Evolutionary conservation across 192 early-diverging fungal genomes (phyloP), one percentile per base, ranked within the genome.

Genomic region (Coemansia guatemalensis): DNA sequence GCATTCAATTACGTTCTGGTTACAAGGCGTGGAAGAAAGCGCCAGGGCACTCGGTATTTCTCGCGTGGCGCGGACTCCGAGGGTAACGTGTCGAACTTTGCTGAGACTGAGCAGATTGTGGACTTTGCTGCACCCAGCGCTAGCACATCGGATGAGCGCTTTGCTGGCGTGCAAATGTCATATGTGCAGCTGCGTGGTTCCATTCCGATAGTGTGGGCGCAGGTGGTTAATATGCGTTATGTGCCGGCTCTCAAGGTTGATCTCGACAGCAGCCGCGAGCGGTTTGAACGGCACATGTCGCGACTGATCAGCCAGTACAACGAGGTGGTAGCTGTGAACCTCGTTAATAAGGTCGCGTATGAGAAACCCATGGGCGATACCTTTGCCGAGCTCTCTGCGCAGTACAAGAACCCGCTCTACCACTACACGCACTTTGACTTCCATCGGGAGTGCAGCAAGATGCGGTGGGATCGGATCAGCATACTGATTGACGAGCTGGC

Each of bases 371-470:
- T 99, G 78, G 91, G 88, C 35, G 85, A 88, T 26, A 90, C 90
- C 6, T 99, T 93, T 84, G 80, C 83, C 26, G 75, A 86, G 52
- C 73, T 85, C 4, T 86, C 94, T 21, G 71, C 82, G 29, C 68
- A 81, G 56, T 62, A 85, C 58, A 84, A 87, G 47, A 87, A 84
- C 61, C 82, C 83, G 20, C 51, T 55, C 57, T 81, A 69, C 67
- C 81, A 82, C 64, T 94, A 99, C 65, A 88, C 82, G 62, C 93
- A 96, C 67, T 99, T 97, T 86, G 97, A 99, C 71, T 99, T 99
- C 73, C 97, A 99, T 71, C 81, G 91, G 35, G 94, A 99, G 76
- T 97, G 95, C 79, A 87, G 89, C 62, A 95, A 95, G 59, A 95
- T 98, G 93, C 86, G 88, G 39, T 99, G 93, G 92, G 83, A 94